Conservation (phyloP, 768 basidiomycete species). For the Mycena alexandri region DNA sequence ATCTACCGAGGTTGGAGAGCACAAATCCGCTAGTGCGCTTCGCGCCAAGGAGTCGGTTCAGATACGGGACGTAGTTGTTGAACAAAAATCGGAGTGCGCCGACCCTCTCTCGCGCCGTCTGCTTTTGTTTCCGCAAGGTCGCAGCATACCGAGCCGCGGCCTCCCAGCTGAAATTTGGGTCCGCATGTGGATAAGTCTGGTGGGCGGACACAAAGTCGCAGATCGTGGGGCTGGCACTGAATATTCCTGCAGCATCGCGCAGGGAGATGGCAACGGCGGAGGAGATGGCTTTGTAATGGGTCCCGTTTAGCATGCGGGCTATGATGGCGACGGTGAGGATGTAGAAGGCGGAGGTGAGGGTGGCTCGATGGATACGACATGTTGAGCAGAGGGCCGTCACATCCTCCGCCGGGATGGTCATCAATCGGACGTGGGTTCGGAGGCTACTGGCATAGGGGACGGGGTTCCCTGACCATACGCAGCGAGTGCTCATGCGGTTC, state of each 20-base stretch:
- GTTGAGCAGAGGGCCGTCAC: slow-evolving; percentile 38
- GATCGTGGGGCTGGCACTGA: slow-evolving; percentile 41
- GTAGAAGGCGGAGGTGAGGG: slow-evolving; percentile 50
- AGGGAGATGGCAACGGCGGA: slow-evolving; percentile 49
- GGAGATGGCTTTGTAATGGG: slow-evolving; percentile 36
- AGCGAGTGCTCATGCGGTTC: slow-evolving; percentile 41
- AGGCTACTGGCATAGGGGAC: slow-evolving; percentile 36
- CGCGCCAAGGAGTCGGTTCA: slow-evolving; percentile 46
- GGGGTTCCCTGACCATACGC: slow-evolving; percentile 50
- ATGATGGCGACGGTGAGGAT: slow-evolving; percentile 44
- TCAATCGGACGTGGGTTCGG: slow-evolving; percentile 43
- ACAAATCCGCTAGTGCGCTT: slow-evolving; percentile 49
- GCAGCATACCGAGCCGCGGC: slow-evolving; percentile 45
- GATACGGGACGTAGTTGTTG: slow-evolving; percentile 47
- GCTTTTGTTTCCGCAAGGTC: slow-evolving; percentile 41
- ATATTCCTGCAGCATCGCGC: slow-evolving; percentile 45
- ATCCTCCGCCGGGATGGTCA: slow-evolving; percentile 42
- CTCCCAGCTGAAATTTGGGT: slow-evolving; percentile 48
- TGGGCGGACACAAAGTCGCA: slow-evolving; percentile 50
- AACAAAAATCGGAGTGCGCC: slow-evolving; percentile 51
- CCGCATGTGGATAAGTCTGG: slow-evolving; percentile 38
- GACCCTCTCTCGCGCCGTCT: slow-evolving; percentile 40
- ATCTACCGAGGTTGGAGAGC: slow-evolving; percentile 54
- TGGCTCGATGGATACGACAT: slow-evolving; percentile 47
- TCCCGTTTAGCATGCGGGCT: slow-evolving; percentile 41